Evolutionary conservation across 176 grass and related monocot species (phyloP).

Genomic region (Canna indica): DNA sequence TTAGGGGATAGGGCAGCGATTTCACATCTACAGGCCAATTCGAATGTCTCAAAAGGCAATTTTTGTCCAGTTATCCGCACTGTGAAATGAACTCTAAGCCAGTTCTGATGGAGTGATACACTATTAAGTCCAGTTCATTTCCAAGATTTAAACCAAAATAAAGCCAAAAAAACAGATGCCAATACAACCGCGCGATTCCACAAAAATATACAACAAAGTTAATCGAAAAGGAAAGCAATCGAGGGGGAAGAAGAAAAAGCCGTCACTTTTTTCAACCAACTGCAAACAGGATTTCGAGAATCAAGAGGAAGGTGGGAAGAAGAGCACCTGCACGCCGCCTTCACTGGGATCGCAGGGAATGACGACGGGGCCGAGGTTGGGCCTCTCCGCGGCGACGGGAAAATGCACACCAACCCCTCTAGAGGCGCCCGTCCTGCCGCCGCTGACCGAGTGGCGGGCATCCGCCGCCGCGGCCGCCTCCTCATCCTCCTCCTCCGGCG

Average conservation of each 20-base stretch:
- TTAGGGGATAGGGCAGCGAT: too few relatives aligned
- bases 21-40: too few relatives aligned
- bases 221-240: too few relatives aligned
- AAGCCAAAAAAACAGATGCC: too few relatives aligned
- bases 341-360: conserved; percentile 15
- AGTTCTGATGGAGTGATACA: too few relatives aligned
- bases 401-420: conserved; percentile 14
- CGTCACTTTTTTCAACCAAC: neutral
- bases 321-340: conserved; percentile 10
- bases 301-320: neutral
- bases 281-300: neutral
- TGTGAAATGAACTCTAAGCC: too few relatives aligned
- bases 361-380: neutral
- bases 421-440: neutral
- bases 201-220: too few relatives aligned
- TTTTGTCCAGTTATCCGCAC: too few relatives aligned
- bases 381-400: conserved; percentile 6
- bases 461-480: neutral
- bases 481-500: conserved; percentile 1
- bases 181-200: too few relatives aligned
- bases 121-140: too few relatives aligned
- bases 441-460: neutral
- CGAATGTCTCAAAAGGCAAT: too few relatives aligned
- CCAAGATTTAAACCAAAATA: too few relatives aligned
- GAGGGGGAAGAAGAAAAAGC: neutral